phyloP scores from a whole-genome alignment of 177 flowering plant species.

The Telopea speciosissima region DNA sequence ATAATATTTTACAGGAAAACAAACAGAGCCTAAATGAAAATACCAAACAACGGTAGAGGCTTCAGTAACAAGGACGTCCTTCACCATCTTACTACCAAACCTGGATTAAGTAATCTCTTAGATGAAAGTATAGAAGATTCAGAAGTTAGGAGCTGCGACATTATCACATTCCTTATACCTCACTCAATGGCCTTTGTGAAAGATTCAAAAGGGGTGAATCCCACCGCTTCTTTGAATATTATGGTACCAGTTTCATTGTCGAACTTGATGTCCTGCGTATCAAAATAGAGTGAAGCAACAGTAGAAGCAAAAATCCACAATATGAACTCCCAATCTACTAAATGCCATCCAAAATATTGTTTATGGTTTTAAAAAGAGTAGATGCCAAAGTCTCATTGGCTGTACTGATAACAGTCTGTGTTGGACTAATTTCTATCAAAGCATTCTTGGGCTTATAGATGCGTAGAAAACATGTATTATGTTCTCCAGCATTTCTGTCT shows the following conservation, averaged over 20 bases:
- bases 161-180: too few species aligned
- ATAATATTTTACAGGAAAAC: too few species aligned
- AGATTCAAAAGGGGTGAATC: neutral
- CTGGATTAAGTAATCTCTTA: too few species aligned
- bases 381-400: constrained; percentile 44
- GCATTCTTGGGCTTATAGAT: constrained; percentile 44
- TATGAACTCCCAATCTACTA: constrained; percentile 12
- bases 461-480: constrained; percentile 12
- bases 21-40: too few species aligned
- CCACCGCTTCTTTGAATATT: neutral
- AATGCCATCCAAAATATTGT: constrained; percentile 34
- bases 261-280: neutral
- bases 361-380: constrained; percentile 36
- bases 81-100: too few species aligned
- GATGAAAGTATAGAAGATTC: too few species aligned
- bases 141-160: too few species aligned
- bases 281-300: neutral
- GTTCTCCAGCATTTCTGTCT: constrained; percentile 13
- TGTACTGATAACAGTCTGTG: constrained; percentile 38
- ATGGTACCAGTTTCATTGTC: neutral
- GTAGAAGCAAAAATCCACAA: neutral
- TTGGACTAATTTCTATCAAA: constrained; percentile 36
- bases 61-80: too few species aligned
- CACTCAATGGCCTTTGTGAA: too few species aligned
- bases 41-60: too few species aligned